These are phyloP conservation scores for Chrysoporthe puriensis DNA, from an alignment of 2,329 filamentous ascomycete genomes.

Conservation along the genomic window DNA sequence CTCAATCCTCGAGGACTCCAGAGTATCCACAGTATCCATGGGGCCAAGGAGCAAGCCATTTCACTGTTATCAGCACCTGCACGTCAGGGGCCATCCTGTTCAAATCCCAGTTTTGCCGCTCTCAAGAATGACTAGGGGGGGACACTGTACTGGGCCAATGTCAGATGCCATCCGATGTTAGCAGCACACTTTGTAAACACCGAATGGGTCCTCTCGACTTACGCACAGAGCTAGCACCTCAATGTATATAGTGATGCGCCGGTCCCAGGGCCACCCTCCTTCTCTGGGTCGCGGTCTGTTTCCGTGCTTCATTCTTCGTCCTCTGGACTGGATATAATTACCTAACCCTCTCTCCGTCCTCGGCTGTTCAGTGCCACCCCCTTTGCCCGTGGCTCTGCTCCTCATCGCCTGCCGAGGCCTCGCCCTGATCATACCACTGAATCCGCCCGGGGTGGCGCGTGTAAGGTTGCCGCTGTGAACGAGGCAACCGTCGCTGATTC, in stretches of 20 bases:
- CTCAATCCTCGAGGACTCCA: not conserved
- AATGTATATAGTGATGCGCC: slow-evolving; percentile 7
- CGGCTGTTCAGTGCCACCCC: no score
- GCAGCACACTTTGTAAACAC: not conserved
- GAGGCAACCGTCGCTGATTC: no score
- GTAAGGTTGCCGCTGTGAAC: no score
- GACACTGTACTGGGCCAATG: not conserved
- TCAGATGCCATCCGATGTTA: slow-evolving; percentile 12
- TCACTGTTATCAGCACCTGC: slow-evolving; percentile 6
- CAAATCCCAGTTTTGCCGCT: not conserved
- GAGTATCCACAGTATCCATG: slow-evolving; percentile 5
- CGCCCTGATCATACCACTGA: not conserved
- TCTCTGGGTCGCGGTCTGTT: not conserved
- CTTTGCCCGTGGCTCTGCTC: not conserved
- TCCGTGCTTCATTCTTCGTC: not conserved
- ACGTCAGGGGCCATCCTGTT: slow-evolving; percentile 5
- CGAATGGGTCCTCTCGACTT: not conserved
- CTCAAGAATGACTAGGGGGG: not conserved
- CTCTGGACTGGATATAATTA: not conserved
- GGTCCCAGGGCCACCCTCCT: not conserved
- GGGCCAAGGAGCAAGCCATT: slow-evolving; percentile 5
- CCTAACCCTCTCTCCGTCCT: not conserved
- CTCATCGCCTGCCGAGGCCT: not conserved
- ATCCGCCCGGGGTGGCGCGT: not conserved
- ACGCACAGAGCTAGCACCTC: not conserved